These are phyloP conservation scores for Gremmenia infestans DNA, from an alignment of 2,329 filamentous ascomycete genomes.

Conservation along the genomic window DNA sequence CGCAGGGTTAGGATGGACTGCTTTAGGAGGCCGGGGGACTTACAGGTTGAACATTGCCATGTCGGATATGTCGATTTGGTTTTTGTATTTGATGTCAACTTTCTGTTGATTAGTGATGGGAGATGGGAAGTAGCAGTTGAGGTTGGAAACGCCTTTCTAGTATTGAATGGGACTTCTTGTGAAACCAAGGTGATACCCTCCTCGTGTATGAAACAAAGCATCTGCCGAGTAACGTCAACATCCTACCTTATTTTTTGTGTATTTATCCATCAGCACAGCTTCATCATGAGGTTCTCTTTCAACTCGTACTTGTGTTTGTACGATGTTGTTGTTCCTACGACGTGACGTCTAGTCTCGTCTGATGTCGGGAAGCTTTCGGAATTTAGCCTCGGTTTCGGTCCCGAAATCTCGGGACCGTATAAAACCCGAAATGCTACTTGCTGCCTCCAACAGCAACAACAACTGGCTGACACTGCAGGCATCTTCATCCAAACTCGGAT, in stretches of 20 bases:
- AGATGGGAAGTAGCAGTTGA: neutral
- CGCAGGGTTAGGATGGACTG: neutral
- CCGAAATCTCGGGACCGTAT: neutral
- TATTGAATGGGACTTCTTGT: neutral
- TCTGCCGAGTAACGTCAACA: no score
- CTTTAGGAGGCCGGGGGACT: neutral
- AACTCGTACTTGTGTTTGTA: no score
- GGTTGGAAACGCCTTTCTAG: neutral
- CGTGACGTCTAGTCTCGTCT: no score
- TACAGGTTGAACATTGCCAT: slow-evolving; percentile 5
- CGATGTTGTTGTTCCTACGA: no score
- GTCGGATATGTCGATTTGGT: neutral
- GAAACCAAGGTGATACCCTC: slow-evolving; percentile 9
- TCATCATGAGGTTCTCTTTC: neutral
- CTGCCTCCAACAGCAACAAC: neutral
- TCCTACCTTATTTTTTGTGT: no score
- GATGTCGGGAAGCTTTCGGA: no score
- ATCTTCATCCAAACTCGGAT: no score
- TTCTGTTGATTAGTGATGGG: neutral
- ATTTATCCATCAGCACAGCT: neutral
- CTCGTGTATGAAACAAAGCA: neutral
- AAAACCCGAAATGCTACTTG: no score
- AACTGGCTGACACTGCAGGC: neutral
- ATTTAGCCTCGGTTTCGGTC: no score
- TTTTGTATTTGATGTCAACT: neutral